Evolutionary conservation across 805 yeast species (phyloP).

Genomic region (Cyberlindnera galapagoensis): DNA sequence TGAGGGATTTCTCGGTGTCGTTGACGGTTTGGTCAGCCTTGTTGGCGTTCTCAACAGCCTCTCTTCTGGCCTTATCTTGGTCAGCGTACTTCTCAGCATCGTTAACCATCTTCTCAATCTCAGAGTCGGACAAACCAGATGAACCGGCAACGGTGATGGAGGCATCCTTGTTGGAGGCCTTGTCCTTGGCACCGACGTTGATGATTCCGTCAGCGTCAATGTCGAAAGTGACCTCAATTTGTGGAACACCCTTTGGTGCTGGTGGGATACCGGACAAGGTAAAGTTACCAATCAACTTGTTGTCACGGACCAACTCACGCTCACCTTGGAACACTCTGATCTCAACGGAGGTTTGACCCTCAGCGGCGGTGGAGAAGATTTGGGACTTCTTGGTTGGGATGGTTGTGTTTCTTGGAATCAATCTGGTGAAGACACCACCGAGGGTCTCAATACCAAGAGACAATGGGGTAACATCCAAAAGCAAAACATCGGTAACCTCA

Average conservation of each 20-base stretch:
- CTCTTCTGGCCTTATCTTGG: constrained; percentile 49
- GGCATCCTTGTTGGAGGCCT: constrained; percentile 75
- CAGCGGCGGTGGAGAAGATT: constrained; percentile 74
- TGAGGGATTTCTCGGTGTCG: constrained; percentile 82
- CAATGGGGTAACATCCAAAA: constrained; percentile 76
- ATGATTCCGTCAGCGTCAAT: constrained; percentile 80
- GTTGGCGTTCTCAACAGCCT: constrained; percentile 71
- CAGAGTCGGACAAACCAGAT: constrained; percentile 56
- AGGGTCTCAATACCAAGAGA: constrained; percentile 77
- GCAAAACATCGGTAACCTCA: constrained; percentile 71
- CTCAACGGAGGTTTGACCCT: constrained; percentile 79
- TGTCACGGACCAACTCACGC: constrained; percentile 92
- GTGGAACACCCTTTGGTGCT: constrained; percentile 77
- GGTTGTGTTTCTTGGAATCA: constrained; percentile 70
- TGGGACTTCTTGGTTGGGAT: constrained; percentile 71
- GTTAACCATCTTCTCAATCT: constrained; percentile 51
- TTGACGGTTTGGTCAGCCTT: constrained; percentile 75
- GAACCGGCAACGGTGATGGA: constrained; percentile 60
- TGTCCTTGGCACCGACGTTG: constrained; percentile 79
- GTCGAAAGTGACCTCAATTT: constrained; percentile 68
- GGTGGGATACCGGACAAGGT: constrained; percentile 67
- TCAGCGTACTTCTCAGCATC: constrained; percentile 57
- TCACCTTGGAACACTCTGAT: constrained; percentile 80
- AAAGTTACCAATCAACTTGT: constrained; percentile 73
- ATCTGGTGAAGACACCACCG: constrained; percentile 74